Evolutionary conservation across 306 rosid species (phyloP).

Genomic region (Alnus rubra): DNA sequence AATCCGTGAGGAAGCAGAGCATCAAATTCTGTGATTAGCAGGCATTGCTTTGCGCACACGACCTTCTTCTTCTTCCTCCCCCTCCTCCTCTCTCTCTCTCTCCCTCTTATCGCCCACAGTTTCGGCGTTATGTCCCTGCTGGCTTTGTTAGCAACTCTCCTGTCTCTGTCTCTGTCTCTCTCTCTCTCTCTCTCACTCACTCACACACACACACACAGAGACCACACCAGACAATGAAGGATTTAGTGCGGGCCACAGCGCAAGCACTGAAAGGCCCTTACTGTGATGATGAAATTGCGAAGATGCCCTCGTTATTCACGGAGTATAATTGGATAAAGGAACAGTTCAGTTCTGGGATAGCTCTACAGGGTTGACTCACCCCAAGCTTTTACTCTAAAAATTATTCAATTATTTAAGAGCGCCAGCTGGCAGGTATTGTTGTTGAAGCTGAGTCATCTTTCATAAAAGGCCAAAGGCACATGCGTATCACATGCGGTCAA

Average conservation of each 20-base stretch:
- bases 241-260: conserved; percentile 2
- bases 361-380: conserved; percentile 11
- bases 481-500: neutral
- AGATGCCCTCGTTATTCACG: conserved; percentile 32
- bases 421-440: neutral
- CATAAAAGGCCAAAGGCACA: neutral
- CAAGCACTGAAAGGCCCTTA: conserved; percentile 16
- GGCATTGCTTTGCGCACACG: conserved; percentile 72
- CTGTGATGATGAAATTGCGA: neutral
- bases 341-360: conserved; percentile 25
- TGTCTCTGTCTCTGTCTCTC: neutral
- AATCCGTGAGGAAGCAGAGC: conserved; percentile 29
- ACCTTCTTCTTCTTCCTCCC: conserved; percentile 36
- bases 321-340: neutral
- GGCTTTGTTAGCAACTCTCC: neutral
- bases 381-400: neutral
- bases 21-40: conserved; percentile 44
- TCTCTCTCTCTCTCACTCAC: neutral
- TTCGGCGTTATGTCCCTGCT: conserved; percentile 49
- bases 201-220: conserved; percentile 2
- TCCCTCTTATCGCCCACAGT: conserved; percentile 35
- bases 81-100: neutral
- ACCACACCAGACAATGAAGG: conserved; percentile 12
- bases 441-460: neutral
- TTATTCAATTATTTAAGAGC: neutral